Base-by-base conservation (phyloP, 805 yeast genomes). In the Starmera pachycereana region DNA sequence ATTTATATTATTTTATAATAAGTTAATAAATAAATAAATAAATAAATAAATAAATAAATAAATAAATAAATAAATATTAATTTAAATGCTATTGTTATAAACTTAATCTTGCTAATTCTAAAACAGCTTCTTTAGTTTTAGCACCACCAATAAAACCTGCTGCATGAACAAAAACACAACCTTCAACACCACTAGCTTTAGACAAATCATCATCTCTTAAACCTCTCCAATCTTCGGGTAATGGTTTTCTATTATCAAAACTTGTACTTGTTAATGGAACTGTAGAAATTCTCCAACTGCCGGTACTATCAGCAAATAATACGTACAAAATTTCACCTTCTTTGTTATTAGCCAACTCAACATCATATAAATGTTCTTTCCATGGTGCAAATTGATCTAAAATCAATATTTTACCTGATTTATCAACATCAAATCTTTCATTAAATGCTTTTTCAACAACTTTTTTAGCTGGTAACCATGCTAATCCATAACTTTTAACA, bases 61-160 rank as follows among this genome's bases (percentile, higher is more conserved):
- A n/a, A 16, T 33, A 6, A 9, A 34, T 10, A 19, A 35, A 28
- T 12, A 27, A 29, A 10, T 13, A 8, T 10, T 25, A n/a, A n/a
- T n/a, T n/a, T n/a, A n/a, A n/a, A n/a, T n/a, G n/a, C n/a, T n/a
- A n/a, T n/a, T n/a, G n/a, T 40, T 51, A 53, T 37, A 65, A 44
- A 36, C 67, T 61, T 54, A 61, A 52, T 45, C 63, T 65, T 7
- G 97, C 97, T 61, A 92, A 70, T 54, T 74, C 62, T 42, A 87
- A 57, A 12, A 81, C 97, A 29, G 84, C 82, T 39, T 87, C 96
- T 46, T 70, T 66, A 19, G 94, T 72, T 54, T 78, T 70, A 41
- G 90, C 86, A 40, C 98, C 98, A 35, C 98, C 98, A 54, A 92
- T 92, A 63, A 92, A 92, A 0, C 98, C 97, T 33, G 95, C 85